Percentiles rank a stretch among this genome's conserved stretches.
phyloP scores from a whole-genome alignment of 192 early-diverging fungal genomes.

The Coemansia sp. region DNA sequence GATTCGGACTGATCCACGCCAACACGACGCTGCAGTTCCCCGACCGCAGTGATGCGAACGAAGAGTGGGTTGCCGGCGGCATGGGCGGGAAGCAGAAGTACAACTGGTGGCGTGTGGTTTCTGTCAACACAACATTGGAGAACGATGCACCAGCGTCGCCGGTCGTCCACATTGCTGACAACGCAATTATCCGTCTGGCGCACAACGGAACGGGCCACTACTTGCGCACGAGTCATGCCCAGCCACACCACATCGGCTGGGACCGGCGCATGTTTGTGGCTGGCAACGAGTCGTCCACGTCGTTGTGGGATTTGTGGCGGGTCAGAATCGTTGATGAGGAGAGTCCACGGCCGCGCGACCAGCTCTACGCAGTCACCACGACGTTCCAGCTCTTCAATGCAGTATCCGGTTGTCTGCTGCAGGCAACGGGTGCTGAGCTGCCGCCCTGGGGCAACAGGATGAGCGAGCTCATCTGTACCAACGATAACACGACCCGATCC shows the following conservation, averaged over 20 bases:
- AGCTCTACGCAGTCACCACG: conserved; percentile 56
- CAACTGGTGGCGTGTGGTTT: conserved; percentile 41
- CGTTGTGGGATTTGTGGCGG: conserved; percentile 55
- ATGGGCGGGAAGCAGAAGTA: conserved; percentile 30
- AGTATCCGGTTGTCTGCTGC: conserved; percentile 72
- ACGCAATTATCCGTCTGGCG: conserved; percentile 45
- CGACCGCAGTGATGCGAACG: not conserved
- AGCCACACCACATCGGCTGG: conserved; percentile 10
- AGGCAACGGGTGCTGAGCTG: conserved; percentile 65
- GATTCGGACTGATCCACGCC: conserved; percentile 32
- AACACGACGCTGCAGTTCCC: conserved; percentile 29
- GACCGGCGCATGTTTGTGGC: conserved; percentile 29
- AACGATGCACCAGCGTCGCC: conserved; percentile 16
- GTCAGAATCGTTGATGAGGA: conserved; percentile 51
- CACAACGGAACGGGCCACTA: conserved; percentile 58
- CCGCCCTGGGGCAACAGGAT: conserved; percentile 83
- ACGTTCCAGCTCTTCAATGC: conserved; percentile 68
- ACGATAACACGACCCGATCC: conserved; percentile 55
- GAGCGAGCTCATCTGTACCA: conserved; percentile 89
- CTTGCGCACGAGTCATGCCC: conserved; percentile 19
- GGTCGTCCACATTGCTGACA: conserved; percentile 17
- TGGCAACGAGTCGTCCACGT: conserved; percentile 21
- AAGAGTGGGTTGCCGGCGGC: conserved; percentile 21
- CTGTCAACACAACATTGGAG: conserved; percentile 1
- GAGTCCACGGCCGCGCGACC: conserved; percentile 43